phyloP scores from a whole-genome alignment of 2,329 filamentous ascomycete species.

The Calycina herbarum region DNA sequence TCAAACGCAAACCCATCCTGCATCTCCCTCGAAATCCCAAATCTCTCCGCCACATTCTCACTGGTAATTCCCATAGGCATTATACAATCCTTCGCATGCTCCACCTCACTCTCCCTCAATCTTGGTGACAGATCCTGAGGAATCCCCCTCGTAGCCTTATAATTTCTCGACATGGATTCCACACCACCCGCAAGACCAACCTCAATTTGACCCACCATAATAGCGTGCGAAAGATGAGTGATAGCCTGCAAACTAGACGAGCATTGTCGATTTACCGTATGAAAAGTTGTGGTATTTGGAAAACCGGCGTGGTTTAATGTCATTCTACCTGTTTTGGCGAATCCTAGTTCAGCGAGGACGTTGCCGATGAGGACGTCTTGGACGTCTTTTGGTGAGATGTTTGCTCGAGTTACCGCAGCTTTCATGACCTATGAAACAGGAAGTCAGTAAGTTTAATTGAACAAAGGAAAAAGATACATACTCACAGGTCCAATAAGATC shows the following conservation, averaged over 20 bases:
- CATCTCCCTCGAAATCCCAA: slow-evolving; percentile 57
- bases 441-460: not conserved
- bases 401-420: slow-evolving; percentile 59
- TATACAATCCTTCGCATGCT: slow-evolving; percentile 64
- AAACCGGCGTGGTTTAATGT: slow-evolving; percentile 63
- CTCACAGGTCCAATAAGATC: slow-evolving; percentile 56
- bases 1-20: slow-evolving; percentile 65
- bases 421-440: slow-evolving; percentile 24
- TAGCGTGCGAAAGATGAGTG: slow-evolving; percentile 60
- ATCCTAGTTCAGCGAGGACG: slow-evolving; percentile 65
- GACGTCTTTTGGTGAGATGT: slow-evolving; percentile 59
- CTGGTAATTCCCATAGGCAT: slow-evolving; percentile 70
- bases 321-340: slow-evolving; percentile 68
- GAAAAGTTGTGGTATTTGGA: slow-evolving; percentile 59
- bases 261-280: slow-evolving; percentile 68
- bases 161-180: slow-evolving; percentile 71
- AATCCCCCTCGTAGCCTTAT: slow-evolving; percentile 59
- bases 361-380: slow-evolving; percentile 66
- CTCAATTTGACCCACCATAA: slow-evolving; percentile 60
- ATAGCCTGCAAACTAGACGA: slow-evolving; percentile 63
- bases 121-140: slow-evolving; percentile 62
- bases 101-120: slow-evolving; percentile 51
- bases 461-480: not conserved
- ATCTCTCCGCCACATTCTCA: slow-evolving; percentile 65
- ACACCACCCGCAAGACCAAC: slow-evolving; percentile 65